A percentile compares a stretch with the other conserved stretches of the same genome.
phyloP scores from a whole-genome alignment of 306 rosid genomes.

The Sechiopsis laciniata region DNA sequence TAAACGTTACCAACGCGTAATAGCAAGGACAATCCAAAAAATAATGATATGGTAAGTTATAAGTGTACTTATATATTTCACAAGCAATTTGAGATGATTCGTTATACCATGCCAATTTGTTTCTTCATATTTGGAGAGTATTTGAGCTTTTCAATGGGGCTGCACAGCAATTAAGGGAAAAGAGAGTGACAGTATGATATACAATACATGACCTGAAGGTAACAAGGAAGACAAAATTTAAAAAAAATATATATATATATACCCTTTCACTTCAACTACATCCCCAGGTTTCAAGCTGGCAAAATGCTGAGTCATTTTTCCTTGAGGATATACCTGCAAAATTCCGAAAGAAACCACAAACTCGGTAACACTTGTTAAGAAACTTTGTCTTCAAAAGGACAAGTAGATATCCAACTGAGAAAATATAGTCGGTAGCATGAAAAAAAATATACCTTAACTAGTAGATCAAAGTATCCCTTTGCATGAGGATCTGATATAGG shows the following conservation, averaged over 20 bases:
- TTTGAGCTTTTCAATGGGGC: slow-evolving; percentile 87
- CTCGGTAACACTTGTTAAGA: background rate
- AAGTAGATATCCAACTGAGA: background rate
- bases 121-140: slow-evolving; percentile 94
- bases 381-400: slow-evolving; percentile 8
- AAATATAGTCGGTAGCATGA: slow-evolving; percentile 17
- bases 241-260: too few relatives aligned
- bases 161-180: slow-evolving; percentile 35
- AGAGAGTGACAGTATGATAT: slow-evolving; percentile 25
- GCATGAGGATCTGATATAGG: slow-evolving; percentile 96
- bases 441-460: slow-evolving; percentile 65
- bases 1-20: background rate
- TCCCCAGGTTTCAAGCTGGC: slow-evolving; percentile 96
- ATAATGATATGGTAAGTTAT: background rate
- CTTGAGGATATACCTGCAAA: slow-evolving; percentile 85
- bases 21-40: background rate
- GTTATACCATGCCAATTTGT: slow-evolving; percentile 90
- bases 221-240: slow-evolving; percentile 15
- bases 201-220: slow-evolving; percentile 20
- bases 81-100: background rate
- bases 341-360: slow-evolving; percentile 23
- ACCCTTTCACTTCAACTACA: slow-evolving; percentile 97
- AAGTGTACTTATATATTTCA: background rate
- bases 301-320: slow-evolving; percentile 97
- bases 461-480: slow-evolving; percentile 84